Evolutionary conservation across 176 grass and related monocot species (phyloP).

Genomic region (Cocos nucifera): DNA sequence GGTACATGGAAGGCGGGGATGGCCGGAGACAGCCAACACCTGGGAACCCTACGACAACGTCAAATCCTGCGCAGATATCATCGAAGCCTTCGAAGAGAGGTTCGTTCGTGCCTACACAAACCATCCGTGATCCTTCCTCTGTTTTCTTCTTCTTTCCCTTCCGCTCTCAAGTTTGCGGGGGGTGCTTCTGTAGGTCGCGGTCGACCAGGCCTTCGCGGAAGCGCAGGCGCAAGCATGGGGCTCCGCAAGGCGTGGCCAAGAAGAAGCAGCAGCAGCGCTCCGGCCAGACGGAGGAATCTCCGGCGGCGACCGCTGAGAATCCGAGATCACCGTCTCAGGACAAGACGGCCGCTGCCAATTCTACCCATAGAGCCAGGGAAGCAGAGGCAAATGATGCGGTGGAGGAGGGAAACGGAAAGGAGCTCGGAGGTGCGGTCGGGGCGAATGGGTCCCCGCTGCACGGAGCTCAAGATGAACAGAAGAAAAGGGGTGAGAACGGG

Average conservation of each 20-base stretch:
- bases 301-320: neutral
- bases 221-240: constrained; percentile 36
- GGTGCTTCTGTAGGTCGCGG: constrained; percentile 6
- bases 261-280: constrained; percentile 18
- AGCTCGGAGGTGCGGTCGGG: too few species aligned
- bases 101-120: constrained; percentile 4
- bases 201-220: constrained; percentile 40
- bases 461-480: too few species aligned
- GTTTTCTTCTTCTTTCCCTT: too few species aligned
- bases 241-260: constrained; percentile 6
- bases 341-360: too few species aligned
- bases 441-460: too few species aligned
- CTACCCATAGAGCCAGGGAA: too few species aligned
- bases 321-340: too few species aligned
- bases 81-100: constrained; percentile 61
- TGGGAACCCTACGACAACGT: constrained; percentile 78
- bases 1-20: constrained; percentile 40
- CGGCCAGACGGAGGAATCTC: constrained; percentile 2
- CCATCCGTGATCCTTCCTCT: too few species aligned
- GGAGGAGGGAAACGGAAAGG: too few species aligned
- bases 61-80: constrained; percentile 47
- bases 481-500: too few species aligned
- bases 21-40: constrained; percentile 75
- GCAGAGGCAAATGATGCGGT: too few species aligned
- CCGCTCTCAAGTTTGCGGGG: too few species aligned